A percentile compares a stretch with the other conserved stretches of the same genome.
These are phyloP conservation scores for Arabis hirsuta DNA, from an alignment of 345 rosid genomes.

Conservation along the genomic window DNA sequence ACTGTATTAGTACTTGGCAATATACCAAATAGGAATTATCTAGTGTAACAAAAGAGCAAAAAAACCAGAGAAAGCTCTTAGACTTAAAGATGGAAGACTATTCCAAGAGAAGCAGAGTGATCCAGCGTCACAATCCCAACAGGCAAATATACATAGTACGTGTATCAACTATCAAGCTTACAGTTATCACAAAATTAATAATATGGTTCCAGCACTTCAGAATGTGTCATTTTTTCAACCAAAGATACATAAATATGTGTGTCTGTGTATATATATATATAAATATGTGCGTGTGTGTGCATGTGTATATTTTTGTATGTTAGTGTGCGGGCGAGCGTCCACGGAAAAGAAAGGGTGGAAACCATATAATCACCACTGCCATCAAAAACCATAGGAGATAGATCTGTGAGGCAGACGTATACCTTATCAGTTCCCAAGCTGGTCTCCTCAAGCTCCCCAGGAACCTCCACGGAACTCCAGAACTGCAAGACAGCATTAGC, in stretches of 20 bases:
- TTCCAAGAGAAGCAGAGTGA: conserved; percentile 13
- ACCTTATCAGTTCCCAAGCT: conserved; percentile 37
- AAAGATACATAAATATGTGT: neutral
- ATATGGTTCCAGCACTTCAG: conserved; percentile 5
- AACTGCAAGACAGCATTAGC: conserved; percentile 85
- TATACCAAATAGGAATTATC: neutral
- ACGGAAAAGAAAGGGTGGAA: neutral
- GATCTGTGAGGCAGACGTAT: conserved; percentile 2
- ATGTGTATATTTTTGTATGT: neutral
- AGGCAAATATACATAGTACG: neutral
- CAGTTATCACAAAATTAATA: conserved; percentile 9
- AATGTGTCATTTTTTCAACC: neutral
- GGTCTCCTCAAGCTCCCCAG: conserved; percentile 44
- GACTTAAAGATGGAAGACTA: conserved; percentile 17
- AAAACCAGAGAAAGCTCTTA: conserved; percentile 1
- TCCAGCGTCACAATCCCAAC: neutral
- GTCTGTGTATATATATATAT: neutral
- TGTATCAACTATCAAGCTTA: conserved; percentile 11
- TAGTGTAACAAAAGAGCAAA: conserved; percentile 21
- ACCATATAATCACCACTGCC: neutral
- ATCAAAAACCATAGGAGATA: conserved; percentile 17
- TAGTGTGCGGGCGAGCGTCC: neutral
- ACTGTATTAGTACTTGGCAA: conserved; percentile 14
- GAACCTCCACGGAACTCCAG: conserved; percentile 73
- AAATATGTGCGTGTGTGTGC: neutral